A percentile compares a stretch with the other conserved stretches of the same genome.
phyloP scores from a whole-genome alignment of 2,329 filamentous ascomycete genomes.

The Verticillium klebahnii region DNA sequence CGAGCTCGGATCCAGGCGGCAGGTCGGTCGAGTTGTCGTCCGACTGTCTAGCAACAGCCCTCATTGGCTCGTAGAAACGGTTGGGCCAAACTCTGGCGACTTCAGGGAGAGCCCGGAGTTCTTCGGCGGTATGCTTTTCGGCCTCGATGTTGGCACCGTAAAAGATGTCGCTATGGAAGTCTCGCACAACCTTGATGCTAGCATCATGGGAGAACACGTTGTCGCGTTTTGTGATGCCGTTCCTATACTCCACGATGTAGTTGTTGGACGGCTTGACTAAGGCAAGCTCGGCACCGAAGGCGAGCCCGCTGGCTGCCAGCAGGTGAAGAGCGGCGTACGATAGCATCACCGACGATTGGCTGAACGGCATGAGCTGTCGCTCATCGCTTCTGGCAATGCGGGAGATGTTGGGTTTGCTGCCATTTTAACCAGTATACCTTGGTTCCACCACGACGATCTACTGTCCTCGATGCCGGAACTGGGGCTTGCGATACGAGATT shows the following conservation, averaged over 20 bases:
- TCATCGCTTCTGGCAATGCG: too few relatives aligned
- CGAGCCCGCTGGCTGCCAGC: neutral
- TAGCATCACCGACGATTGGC: neutral
- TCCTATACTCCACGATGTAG: slow-evolving; percentile 3
- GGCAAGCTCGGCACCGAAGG: neutral
- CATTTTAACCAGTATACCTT: too few relatives aligned
- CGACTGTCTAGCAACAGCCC: neutral
- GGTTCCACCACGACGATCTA: too few relatives aligned
- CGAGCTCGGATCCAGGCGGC: neutral
- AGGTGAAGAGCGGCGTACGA: neutral
- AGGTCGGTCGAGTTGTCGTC: neutral
- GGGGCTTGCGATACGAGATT: too few relatives aligned
- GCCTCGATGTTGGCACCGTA: slow-evolving; percentile 23
- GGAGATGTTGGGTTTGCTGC: too few relatives aligned
- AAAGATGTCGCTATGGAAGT: slow-evolving; percentile 21
- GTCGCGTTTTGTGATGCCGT: slow-evolving; percentile 2
- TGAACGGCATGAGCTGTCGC: too few relatives aligned
- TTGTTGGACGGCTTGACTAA: neutral
- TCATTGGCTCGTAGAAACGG: neutral
- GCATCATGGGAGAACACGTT: neutral
- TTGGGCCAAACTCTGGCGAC: slow-evolving; percentile 32
- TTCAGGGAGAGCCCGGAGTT: slow-evolving; percentile 24
- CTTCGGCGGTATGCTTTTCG: slow-evolving; percentile 20
- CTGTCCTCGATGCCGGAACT: too few relatives aligned
- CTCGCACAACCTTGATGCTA: slow-evolving; percentile 17